A percentile compares a stretch with the other conserved stretches of the same genome.
phyloP scores from a whole-genome alignment of 495 filamentous ascomycete genomes.

The Tuber brumale region DNA sequence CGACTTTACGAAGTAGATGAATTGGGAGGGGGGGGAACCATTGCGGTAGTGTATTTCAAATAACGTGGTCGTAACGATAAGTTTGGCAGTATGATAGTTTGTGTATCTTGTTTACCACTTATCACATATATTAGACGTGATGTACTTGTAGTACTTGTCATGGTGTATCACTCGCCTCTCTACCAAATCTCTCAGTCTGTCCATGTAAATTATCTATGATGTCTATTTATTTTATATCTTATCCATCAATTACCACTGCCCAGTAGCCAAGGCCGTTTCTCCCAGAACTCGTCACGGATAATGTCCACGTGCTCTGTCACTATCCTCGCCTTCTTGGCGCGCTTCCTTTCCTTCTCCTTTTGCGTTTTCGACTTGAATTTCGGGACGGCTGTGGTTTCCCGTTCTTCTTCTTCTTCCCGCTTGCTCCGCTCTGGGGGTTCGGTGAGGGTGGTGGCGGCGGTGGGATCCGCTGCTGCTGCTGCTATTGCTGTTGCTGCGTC shows the following conservation, averaged over 20 bases:
- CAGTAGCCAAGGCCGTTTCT: constrained; percentile 75
- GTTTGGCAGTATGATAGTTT: background rate
- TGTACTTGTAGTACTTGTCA: background rate
- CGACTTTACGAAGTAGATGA: background rate
- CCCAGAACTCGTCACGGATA: constrained; percentile 92
- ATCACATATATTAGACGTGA: no score
- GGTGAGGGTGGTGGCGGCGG: constrained; percentile 52
- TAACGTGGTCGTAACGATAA: background rate
- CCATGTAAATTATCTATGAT: background rate
- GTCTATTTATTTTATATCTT: no score
- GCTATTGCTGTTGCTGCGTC: background rate
- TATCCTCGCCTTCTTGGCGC: constrained; percentile 63
- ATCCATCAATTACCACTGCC: background rate
- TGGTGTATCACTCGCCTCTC: constrained; percentile 13
- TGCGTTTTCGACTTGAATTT: constrained; percentile 59
- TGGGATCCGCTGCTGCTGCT: background rate
- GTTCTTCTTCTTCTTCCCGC: constrained; percentile 10
- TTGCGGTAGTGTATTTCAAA: background rate
- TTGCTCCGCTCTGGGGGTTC: constrained; percentile 50
- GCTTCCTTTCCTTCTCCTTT: constrained; percentile 68
- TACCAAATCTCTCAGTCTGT: background rate
- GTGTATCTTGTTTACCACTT: background rate
- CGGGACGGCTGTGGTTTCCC: constrained; percentile 6
- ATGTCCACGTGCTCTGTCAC: constrained; percentile 81
- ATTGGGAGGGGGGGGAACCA: background rate